These are phyloP conservation scores for Mucor indicus DNA, from an alignment of 371 early-diverging fungal species.

Conservation along the genomic window DNA sequence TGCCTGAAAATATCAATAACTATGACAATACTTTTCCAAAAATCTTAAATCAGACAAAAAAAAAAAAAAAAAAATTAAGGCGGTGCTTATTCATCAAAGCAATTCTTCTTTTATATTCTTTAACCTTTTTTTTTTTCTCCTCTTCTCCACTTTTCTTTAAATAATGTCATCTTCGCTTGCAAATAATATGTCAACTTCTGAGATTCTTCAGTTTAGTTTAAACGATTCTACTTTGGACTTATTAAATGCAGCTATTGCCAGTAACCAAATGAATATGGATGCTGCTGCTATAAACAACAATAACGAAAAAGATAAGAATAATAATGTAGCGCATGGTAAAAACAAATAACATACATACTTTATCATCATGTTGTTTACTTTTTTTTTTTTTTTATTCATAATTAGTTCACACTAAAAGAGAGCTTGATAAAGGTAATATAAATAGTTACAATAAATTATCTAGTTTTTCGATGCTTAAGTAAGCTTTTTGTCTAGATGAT, in stretches of 20 bases:
- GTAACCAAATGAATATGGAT: slow-evolving; percentile 15
- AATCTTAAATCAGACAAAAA: background rate
- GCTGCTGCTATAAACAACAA: background rate
- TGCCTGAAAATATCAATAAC: too few relatives aligned
- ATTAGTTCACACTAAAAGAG: slow-evolving; percentile 7
- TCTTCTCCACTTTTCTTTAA: background rate
- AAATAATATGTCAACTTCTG: slow-evolving; percentile 13
- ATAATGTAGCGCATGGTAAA: background rate
- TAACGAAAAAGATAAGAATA: background rate
- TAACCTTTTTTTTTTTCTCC: background rate
- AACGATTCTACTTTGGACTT: slow-evolving; percentile 21
- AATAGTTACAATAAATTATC: too few relatives aligned
- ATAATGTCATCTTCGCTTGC: slow-evolving; percentile 5
- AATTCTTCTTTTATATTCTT: background rate
- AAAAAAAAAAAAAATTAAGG: too few relatives aligned
- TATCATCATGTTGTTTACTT: background rate
- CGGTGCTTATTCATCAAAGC: background rate
- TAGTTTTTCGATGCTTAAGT: too few relatives aligned
- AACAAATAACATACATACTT: too few relatives aligned
- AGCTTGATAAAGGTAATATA: slow-evolving; percentile 17
- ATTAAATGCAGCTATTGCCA: slow-evolving; percentile 34
- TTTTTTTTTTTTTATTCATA: background rate
- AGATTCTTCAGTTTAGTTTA: slow-evolving; percentile 10
- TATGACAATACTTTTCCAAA: too few relatives aligned
- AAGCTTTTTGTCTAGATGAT: slow-evolving; percentile 12